phyloP scores from a whole-genome alignment of 345 rosid species.

The Pistacia vera region DNA sequence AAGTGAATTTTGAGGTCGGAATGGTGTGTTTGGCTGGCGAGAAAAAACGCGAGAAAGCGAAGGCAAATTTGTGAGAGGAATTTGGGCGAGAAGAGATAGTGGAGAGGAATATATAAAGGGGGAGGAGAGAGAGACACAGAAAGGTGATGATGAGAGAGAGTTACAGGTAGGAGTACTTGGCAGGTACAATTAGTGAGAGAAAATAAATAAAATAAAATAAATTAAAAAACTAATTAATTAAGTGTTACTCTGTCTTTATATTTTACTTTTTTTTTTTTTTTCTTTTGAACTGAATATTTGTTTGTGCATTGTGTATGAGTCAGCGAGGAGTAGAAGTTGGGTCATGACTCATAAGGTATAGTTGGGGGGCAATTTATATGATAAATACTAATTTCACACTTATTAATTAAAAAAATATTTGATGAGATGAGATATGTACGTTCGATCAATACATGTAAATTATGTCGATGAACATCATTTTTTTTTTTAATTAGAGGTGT shows the following conservation, averaged over 20 bases:
- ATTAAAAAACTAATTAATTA: background rate
- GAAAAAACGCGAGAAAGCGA: conserved; percentile 4
- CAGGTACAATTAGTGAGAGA: conserved; percentile 45
- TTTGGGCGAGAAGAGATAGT: conserved; percentile 3
- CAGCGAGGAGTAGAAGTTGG: background rate
- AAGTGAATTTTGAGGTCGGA: background rate
- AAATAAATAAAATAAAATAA: background rate
- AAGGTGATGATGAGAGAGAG: conserved; percentile 37
- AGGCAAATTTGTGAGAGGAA: background rate
- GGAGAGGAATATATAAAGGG: conserved; percentile 21
- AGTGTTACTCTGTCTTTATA: no score
- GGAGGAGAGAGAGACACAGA: conserved; percentile 17
- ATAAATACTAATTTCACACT: no score
- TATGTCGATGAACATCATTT: no score
- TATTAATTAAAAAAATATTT: no score
- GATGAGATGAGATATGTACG: no score
- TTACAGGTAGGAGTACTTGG: conserved; percentile 56
- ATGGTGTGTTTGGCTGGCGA: conserved; percentile 1
- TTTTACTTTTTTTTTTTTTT: no score
- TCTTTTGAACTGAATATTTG: no score
- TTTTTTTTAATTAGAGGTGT: no score
- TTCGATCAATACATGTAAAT: no score
- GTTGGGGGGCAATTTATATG: no score
- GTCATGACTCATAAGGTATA: background rate
- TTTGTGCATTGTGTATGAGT: background rate